Base-by-base conservation (phyloP, 2,329 filamentous ascomycete species). In the Trichoderma sp. region DNA sequence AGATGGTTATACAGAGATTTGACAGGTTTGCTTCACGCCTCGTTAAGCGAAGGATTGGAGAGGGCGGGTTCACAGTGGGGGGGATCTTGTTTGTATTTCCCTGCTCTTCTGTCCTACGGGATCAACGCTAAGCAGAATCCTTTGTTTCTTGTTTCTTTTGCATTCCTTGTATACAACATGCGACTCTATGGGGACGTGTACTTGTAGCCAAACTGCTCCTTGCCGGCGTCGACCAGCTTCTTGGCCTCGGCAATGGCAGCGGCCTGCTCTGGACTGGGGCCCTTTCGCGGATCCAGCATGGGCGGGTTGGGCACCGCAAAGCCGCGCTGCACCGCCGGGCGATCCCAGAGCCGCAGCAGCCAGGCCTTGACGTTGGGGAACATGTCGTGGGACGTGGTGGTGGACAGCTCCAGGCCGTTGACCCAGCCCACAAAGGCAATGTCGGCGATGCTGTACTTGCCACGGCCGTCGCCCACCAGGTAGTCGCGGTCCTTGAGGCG, bases 341-440 rank as follows among this genome's bases (percentile, higher is more conserved):
- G 85, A 66, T 86, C 83, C 46, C 87, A 82, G 81, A 96, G 84
- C 66, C 85, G 84, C 70, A 91, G 86, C 72, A 94, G 84, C 93
- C 93, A 97, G 4, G 86, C 85, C 75, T 91, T 88, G 71, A 97
- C 78, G 46, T 86, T 79, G 1, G 92, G 92, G 79, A 94, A 96
- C 70, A 92, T 88, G 1, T 80, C 77, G 3, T 71, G 70, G 14
- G 74, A 68, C 64, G 90, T 87, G 18, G 82, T 72, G 13, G 63
- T 60, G 5, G 68, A 60, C 80, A 1, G 86, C 11, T 49, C 46
- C 3, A 71, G 83, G 2, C 79, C 77, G 58, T 88, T 84, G 60
- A 89, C 83, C 92, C 92, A 94, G 49, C 90, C 90, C 76, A 90
- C 87, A 69, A 89, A 83, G 34, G 90, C 85, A 67, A 95, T 93